Conservation (phyloP, 495 filamentous ascomycete species). For the Pseudevernia furfuracea region DNA sequence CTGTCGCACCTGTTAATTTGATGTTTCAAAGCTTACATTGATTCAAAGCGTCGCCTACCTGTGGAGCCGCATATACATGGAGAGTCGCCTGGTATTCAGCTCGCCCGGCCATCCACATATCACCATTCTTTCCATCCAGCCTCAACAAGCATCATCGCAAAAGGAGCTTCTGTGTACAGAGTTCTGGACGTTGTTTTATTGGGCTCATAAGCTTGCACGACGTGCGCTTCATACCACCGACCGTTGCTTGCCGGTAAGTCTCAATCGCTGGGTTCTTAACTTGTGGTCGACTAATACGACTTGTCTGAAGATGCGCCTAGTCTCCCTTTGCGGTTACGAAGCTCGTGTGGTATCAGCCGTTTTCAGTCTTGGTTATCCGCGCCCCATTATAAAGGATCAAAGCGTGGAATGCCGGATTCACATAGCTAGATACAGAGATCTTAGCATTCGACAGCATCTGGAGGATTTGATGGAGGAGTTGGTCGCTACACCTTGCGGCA, state of each 20-base stretch:
- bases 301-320: background rate
- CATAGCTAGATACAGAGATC: background rate
- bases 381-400: background rate
- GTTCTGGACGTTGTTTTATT: background rate
- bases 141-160: background rate
- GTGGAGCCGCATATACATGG: background rate
- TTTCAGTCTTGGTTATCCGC: background rate
- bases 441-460: background rate
- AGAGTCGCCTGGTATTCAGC: background rate
- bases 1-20: background rate
- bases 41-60: background rate
- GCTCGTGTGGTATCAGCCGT: background rate
- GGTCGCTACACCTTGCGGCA: background rate
- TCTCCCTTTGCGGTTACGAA: background rate
- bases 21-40: background rate
- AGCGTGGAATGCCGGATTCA: background rate
- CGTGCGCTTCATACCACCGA: background rate
- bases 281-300: background rate
- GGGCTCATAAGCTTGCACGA: background rate
- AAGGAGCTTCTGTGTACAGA: background rate
- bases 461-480: background rate
- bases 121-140: background rate
- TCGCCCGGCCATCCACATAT: background rate
- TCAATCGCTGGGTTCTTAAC: background rate
- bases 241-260: background rate